Base-by-base conservation (phyloP, 495 filamentous ascomycete genomes). In the Penicillium antarcticum region DNA sequence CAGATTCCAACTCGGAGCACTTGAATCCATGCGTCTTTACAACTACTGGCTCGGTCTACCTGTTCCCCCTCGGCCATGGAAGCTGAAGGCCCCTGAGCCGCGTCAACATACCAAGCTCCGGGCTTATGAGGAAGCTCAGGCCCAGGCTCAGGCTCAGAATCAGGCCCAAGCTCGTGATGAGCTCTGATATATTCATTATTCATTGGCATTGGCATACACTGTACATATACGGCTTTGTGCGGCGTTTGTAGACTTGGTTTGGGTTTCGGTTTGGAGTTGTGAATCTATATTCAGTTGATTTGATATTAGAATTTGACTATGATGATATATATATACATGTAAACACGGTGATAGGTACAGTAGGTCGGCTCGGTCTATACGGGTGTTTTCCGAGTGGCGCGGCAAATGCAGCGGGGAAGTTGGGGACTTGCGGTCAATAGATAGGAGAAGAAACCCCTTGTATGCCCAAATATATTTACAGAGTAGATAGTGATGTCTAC, bases 1-100 rank as follows among this genome's bases (percentile, higher is more conserved):
- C 46, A 92, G 87, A 10, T 81, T 73, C 53, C 65, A 80, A 23
- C 86, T 96, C 42, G 21, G 75, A 9, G 52, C 80, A 3, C 59
- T 77, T 0, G 90, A 95, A 64, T 37, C 79, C 4, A 63, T 63
- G 39, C 78, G 91, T 35, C 53, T 87, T 14, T 92, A 84, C 82
- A 78, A 86, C 42, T 88, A 74, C 61, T 96, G 84, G 73, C 70
- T 95, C n/a, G 91, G 91, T 23, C 64, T 89, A 47, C 87, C 89
- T 7, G 81, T 92, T 14, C 71, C 71, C 39, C 85, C 86, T 5
- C 75, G 89, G 54, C 72, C 68, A 10, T 95, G 89, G 88, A 70
- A 74, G 45, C 66, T 91, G 29, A 63, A 75, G 54, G 55, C 73
- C 29, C 80, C 84, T 5, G 45, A 32, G 19, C 40, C 49, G 10